A percentile compares a stretch with the other conserved stretches of the same genome.
Conservation (phyloP, 73 alveolate species). For the Paramecium caudatum region DNA sequence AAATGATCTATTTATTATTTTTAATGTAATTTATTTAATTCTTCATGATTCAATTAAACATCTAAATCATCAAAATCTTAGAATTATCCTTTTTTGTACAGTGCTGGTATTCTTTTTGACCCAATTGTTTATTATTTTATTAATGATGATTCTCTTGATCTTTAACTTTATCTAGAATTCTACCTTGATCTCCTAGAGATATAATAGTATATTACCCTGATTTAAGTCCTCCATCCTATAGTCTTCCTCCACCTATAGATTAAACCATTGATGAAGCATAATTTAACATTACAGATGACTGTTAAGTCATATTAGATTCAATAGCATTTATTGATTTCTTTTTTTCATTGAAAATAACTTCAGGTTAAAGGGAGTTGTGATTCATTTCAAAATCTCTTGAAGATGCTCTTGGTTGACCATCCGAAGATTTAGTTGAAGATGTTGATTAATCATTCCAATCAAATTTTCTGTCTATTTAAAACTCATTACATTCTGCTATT, state of each 20-base stretch:
- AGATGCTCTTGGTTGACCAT: background rate
- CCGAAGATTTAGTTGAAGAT: conserved; percentile 39
- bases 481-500: conserved; percentile 76
- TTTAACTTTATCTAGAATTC: conserved; percentile 33
- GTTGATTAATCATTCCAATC: conserved; percentile 81
- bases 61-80: conserved; percentile 31
- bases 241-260: conserved; percentile 22
- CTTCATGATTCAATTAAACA: background rate
- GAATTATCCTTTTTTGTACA: conserved; percentile 8
- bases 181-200: background rate
- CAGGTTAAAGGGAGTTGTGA: background rate
- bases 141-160: conserved; percentile 27
- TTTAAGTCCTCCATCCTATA: conserved; percentile 73
- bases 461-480: conserved; percentile 77
- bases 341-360: background rate
- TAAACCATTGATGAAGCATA: conserved; percentile 30
- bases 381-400: background rate
- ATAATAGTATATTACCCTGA: conserved; percentile 56
- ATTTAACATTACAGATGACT: conserved; percentile 49
- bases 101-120: background rate
- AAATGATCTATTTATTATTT: conserved; percentile 18
- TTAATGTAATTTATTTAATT: background rate
- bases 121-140: background rate
- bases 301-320: conserved; percentile 15
- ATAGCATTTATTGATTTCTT: background rate